Evolutionary conservation across 495 filamentous ascomycete species (phyloP), one percentile per base, ranked within the genome.

Genomic region (Penicillium psychrofluorescens): DNA sequence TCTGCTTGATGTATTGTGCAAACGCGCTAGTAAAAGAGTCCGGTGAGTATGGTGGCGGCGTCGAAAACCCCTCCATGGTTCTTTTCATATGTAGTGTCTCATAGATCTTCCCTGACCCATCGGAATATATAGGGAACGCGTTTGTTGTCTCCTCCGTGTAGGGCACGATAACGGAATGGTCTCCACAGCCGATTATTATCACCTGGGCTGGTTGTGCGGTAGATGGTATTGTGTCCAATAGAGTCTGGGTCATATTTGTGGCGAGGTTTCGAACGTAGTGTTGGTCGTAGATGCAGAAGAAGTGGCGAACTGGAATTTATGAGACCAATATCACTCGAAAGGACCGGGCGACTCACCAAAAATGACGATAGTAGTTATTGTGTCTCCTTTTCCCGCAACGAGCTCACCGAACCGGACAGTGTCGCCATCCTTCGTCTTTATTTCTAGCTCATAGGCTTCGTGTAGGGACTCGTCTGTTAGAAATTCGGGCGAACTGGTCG

Each of bases 361-460:
- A 9, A 62, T 42, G 2, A 52, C 46, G 30, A 55, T 37, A 1
- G 50, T 56, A 4, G 53, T 60, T 32, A 60, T 45, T 10, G 54
- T 42, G n/a, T 47, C 48, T 0, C 56, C 53, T 15, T 56, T 56
- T 0, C 49, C 53, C 2, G 50, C 45, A 2, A 60, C 51, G 7
- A 60, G 44, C 28, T 60, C 53, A 0, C 58, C 58, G 13, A 62
- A 58, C 8, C 58, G 53, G 9, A 62, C 36, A 2, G 29, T 8
- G 0, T 44, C 22, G 27, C 53, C 53, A 29, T 40, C 46, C 9
- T 48, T 35, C 7, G 43, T 36, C 13, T 52, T 35, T 1, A 62
- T 40, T 11, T 58, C 50, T 13, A 62, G 44, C 22, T 62, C 50
- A 16, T 58, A 62, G 11, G 55, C 55, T 31, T 58, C 50, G 83